Base-by-base conservation (phyloP, 2,329 filamentous ascomycete genomes). In the Penicillium sp. region DNA sequence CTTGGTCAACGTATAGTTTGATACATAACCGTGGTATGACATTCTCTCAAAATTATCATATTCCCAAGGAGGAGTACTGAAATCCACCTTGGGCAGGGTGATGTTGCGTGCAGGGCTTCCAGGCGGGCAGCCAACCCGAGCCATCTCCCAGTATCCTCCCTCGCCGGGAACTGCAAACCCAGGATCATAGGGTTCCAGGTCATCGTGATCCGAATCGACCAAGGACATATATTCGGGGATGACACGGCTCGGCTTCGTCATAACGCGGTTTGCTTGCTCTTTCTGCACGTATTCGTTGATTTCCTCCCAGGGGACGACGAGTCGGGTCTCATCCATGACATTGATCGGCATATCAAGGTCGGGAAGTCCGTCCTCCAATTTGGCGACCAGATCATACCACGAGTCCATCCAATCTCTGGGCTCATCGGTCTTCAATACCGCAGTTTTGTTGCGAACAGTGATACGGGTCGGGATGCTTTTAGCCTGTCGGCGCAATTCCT, bases 301-400 rank as follows among this genome's bases (percentile, higher is more conserved):
- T 23, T 74, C 71, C 48, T 81, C 78, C 74, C 75, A 81, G 0
- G 77, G 76, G 5, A 79, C 77, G 16, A 81, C 70, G 7, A 82
- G 61, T 2, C 79, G 71, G 36, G 75, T 75, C 65, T 81, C 78
- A 53, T 81, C 80, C 78, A 81, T 81, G 34, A 74, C 65, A 60
- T 82, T 81, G 49, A 81, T 70, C 0, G 79, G 71, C 46, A 82
- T 68, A 52, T 80, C 75, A 34, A 82, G 62, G 60, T 81, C 78
- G 4, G 79, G 79, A 15, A 81, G 66, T 19, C 69, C 63, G 5
- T 72, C 60, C 23, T 68, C 50, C 10, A 81, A 69, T 10, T 68
- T 72, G 33, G 66, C 54, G 15, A 78, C 65, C 66, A 81, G 66
- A 34, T 76, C 70, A 36, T 67, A 50, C 77, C 78, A 81, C 5